Evolutionary conservation across 257 asterid genomes (phyloP).

Genomic region (Solanum appendiculatum): DNA sequence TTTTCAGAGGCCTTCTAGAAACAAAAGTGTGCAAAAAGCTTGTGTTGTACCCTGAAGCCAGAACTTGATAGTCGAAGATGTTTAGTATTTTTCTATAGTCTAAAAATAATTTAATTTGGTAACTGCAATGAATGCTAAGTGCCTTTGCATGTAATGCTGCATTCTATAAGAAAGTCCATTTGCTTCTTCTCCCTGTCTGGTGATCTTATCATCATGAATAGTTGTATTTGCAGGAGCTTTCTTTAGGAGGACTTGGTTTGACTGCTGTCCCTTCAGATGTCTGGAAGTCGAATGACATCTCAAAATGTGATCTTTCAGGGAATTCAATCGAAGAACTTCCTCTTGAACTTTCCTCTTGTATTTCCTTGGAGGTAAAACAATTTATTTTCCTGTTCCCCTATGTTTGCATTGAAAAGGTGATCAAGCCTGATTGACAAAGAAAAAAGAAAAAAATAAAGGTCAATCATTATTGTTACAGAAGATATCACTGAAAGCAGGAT

Average conservation of each 20-base stretch:
- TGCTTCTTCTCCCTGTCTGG: background rate
- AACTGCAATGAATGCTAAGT: background rate
- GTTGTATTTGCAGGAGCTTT: constrained; percentile 61
- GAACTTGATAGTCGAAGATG: background rate
- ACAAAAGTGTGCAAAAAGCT: background rate
- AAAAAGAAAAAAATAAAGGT: background rate
- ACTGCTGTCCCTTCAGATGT: constrained; percentile 66
- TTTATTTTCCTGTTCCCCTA: background rate
- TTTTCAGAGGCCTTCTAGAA: background rate
- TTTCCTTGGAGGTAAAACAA: constrained; percentile 59
- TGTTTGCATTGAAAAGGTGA: background rate
- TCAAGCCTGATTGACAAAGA: background rate
- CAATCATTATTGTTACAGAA: background rate
- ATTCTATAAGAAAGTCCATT: background rate
- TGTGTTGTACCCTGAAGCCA: background rate
- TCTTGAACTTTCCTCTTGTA: constrained; percentile 64
- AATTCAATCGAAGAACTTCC: constrained; percentile 80
- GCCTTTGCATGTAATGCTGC: background rate
- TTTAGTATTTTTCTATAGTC: background rate
- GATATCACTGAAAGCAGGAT: background rate
- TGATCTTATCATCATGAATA: background rate
- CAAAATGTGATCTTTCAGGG: constrained; percentile 71
- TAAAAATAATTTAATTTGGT: background rate
- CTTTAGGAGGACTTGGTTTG: constrained; percentile 57
- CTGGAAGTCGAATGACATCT: constrained; percentile 59